Conservation (phyloP, 495 filamentous ascomycete genomes). For the Bombardia bombarda region DNA sequence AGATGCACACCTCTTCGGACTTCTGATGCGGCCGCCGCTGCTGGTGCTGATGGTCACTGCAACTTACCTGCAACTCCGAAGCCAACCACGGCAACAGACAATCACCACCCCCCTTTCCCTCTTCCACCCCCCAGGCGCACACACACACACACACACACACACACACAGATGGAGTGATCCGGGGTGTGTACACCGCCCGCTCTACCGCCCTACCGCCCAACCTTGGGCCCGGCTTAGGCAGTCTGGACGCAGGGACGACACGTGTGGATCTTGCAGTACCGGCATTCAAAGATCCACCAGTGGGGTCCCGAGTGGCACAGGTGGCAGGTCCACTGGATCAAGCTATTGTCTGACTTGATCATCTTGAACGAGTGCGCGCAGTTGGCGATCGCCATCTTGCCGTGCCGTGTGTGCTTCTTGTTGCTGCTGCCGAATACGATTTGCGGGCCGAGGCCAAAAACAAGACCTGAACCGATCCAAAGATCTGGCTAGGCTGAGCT, state of each 20-base stretch:
- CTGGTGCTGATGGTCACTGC: constrained; percentile 3
- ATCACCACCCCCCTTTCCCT: neutral
- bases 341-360: constrained; percentile 67
- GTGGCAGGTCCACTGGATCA: constrained; percentile 72
- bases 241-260: constrained; percentile 59
- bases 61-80: constrained; percentile 14
- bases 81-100: constrained; percentile 3
- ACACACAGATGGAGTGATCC: neutral
- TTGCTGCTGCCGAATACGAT: neutral
- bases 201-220: constrained; percentile 1
- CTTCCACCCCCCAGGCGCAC: constrained; percentile 1
- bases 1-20: neutral
- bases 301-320: constrained; percentile 71
- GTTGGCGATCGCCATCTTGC: constrained; percentile 52
- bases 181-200: neutral
- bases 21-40: neutral
- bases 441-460: no score
- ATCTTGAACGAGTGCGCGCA: constrained; percentile 67
- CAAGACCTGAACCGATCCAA: no score
- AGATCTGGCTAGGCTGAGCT: no score
- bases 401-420: constrained; percentile 1
- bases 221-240: constrained; percentile 29
- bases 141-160: neutral
- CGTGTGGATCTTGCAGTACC: constrained; percentile 68
- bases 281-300: constrained; percentile 77